Conservation (phyloP, 2,329 filamentous ascomycete genomes). For the Aspergillus sp. region DNA sequence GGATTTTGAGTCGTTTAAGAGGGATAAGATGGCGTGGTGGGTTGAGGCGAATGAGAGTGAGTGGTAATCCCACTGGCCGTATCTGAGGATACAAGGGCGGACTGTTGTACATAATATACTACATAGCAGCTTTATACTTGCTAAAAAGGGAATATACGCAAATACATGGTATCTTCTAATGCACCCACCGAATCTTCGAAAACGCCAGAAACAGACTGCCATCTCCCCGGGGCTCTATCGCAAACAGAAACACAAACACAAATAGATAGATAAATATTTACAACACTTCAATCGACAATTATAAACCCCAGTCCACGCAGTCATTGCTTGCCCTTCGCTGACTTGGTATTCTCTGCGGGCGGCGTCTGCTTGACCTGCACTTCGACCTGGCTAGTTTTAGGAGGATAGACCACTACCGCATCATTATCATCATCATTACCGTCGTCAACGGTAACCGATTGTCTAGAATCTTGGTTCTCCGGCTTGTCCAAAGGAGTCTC, state of each 20-base stretch:
- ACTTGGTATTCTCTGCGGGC: neutral
- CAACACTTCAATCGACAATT: neutral
- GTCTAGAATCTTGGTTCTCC: neutral
- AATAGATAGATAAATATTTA: neutral
- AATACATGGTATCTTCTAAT: neutral
- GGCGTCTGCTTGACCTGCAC: conserved; percentile 22
- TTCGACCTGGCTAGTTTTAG: conserved; percentile 5
- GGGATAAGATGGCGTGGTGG: conserved; percentile 62
- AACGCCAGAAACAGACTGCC: neutral
- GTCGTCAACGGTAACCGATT: neutral
- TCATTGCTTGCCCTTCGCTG: neutral
- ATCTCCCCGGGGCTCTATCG: neutral
- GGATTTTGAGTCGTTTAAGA: conserved; percentile 78
- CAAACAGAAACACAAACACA: neutral
- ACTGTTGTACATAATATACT: neutral
- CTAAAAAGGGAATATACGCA: neutral
- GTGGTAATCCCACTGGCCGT: conserved; percentile 18
- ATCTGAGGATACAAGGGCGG: neutral
- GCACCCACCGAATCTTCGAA: neutral
- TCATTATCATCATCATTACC: conserved; percentile 1
- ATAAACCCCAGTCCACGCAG: neutral
- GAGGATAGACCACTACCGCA: neutral
- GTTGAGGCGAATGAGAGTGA: conserved; percentile 41
- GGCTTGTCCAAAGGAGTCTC: neutral
- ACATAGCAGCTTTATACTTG: neutral